Evolutionary conservation across 805 yeast species (phyloP).

Genomic region (Barnettozyma californica): DNA sequence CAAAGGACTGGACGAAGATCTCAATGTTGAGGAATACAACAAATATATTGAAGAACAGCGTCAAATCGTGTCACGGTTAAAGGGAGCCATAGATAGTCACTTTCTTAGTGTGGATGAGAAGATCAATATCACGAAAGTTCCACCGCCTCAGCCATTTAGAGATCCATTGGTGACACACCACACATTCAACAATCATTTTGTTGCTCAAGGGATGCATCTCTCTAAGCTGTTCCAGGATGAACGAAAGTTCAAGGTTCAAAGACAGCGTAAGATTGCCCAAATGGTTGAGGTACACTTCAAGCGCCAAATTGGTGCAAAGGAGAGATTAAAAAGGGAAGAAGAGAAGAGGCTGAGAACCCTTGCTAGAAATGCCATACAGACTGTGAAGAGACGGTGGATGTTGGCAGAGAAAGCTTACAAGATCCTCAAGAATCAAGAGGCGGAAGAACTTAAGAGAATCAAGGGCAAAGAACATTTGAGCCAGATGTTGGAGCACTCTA

Average conservation of each 20-base stretch:
- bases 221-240: slow-evolving; percentile 66
- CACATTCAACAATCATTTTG: slow-evolving; percentile 66
- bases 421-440: slow-evolving; percentile 69
- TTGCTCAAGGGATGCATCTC: slow-evolving; percentile 69
- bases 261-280: slow-evolving; percentile 65
- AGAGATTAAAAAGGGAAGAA: slow-evolving; percentile 67
- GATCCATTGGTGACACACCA: slow-evolving; percentile 43
- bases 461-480: slow-evolving; percentile 85
- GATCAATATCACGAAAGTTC: slow-evolving; percentile 32
- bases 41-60: slow-evolving; percentile 50
- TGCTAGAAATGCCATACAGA: slow-evolving; percentile 77
- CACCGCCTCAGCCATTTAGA: slow-evolving; percentile 38
- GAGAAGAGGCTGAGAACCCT: slow-evolving; percentile 64
- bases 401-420: slow-evolving; percentile 79
- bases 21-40: slow-evolving; percentile 55
- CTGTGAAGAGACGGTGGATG: slow-evolving; percentile 86
- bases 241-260: slow-evolving; percentile 57
- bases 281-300: slow-evolving; percentile 87
- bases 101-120: slow-evolving; percentile 41
- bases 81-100: slow-evolving; percentile 40
- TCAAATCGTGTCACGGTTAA: slow-evolving; percentile 37
- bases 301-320: slow-evolving; percentile 83
- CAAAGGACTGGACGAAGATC: slow-evolving; percentile 56
- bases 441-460: slow-evolving; percentile 70
- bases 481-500: slow-evolving; percentile 85